phyloP scores from a whole-genome alignment of 768 basidiomycete species.

The Ramaria rubella region DNA sequence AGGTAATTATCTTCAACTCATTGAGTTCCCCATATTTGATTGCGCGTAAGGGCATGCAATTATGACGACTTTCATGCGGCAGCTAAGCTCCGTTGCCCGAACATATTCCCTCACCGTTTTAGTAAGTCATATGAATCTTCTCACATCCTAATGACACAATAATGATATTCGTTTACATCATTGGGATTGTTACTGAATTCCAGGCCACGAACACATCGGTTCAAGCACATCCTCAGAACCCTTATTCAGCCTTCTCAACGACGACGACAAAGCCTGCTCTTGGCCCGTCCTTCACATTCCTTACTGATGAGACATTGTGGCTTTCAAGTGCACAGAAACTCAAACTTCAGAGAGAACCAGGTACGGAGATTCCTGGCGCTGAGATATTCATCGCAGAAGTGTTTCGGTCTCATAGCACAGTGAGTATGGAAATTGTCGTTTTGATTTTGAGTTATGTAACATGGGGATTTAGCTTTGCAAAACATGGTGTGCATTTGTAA shows the following conservation, averaged over 20 bases:
- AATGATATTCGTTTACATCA: not conserved
- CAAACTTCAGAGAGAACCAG: not conserved
- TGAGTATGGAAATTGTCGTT: constrained; percentile 17
- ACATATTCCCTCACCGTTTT: constrained; percentile 41
- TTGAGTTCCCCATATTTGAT: not conserved
- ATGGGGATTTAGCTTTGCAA: constrained; percentile 28
- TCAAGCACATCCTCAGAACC: constrained; percentile 24
- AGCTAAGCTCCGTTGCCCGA: constrained; percentile 47
- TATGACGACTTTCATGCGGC: constrained; percentile 66
- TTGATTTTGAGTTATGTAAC: not conserved
- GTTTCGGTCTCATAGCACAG: constrained; percentile 38
- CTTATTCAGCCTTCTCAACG: constrained; percentile 28
- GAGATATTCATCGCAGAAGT: constrained; percentile 33
- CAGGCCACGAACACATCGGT: constrained; percentile 47
- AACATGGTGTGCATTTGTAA: constrained; percentile 36
- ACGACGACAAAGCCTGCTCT: constrained; percentile 59
- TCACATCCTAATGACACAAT: not conserved
- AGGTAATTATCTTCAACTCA: constrained; percentile 25
- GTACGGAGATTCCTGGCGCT: constrained; percentile 16
- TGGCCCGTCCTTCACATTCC: constrained; percentile 66
- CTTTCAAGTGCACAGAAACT: constrained; percentile 30
- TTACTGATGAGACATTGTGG: constrained; percentile 74
- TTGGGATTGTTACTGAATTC: not conserved
- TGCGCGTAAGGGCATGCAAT: constrained; percentile 47
- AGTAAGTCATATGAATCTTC: constrained; percentile 32